Evolutionary conservation across 805 yeast species (phyloP).

Genomic region (Yamadazyma olivae): DNA sequence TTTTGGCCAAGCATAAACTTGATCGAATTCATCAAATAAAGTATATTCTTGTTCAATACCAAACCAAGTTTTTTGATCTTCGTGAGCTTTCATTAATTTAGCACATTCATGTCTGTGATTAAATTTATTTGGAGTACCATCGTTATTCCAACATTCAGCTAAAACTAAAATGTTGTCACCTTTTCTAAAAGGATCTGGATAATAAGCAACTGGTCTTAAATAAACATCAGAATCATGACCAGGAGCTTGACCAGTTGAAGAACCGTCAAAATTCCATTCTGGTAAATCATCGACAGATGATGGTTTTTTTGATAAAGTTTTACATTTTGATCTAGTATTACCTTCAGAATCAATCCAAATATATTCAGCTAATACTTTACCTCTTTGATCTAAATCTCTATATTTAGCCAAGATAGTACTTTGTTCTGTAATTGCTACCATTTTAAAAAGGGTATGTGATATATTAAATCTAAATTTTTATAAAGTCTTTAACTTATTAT

Average conservation of each 20-base stretch:
- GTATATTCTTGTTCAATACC: conserved; percentile 99
- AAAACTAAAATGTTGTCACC: conserved; percentile 95
- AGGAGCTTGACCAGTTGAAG: conserved; percentile 98
- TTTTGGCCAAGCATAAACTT: conserved; percentile 98
- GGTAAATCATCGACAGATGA: conserved; percentile 81
- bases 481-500: background rate
- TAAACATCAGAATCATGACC: conserved; percentile 96
- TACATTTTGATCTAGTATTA: conserved; percentile 89
- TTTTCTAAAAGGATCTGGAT: conserved; percentile 96
- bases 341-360: conserved; percentile 97
- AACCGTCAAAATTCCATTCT: conserved; percentile 99
- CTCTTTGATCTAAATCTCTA: conserved; percentile 78
- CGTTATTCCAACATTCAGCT: conserved; percentile 97
- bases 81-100: conserved; percentile 91
- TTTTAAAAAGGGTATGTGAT: conserved; percentile 11
- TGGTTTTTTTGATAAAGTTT: conserved; percentile 71
- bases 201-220: conserved; percentile 91
- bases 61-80: conserved; percentile 85
- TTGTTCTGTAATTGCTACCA: conserved; percentile 54
- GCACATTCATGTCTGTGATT: conserved; percentile 98
- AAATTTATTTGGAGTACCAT: conserved; percentile 98
- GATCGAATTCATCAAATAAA: conserved; percentile 83
- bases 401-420: conserved; percentile 83
- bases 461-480: background rate
- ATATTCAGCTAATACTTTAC: conserved; percentile 90